Base-by-base conservation (phyloP, 2,329 filamentous ascomycete species). In the Calonectria pauciramosa region DNA sequence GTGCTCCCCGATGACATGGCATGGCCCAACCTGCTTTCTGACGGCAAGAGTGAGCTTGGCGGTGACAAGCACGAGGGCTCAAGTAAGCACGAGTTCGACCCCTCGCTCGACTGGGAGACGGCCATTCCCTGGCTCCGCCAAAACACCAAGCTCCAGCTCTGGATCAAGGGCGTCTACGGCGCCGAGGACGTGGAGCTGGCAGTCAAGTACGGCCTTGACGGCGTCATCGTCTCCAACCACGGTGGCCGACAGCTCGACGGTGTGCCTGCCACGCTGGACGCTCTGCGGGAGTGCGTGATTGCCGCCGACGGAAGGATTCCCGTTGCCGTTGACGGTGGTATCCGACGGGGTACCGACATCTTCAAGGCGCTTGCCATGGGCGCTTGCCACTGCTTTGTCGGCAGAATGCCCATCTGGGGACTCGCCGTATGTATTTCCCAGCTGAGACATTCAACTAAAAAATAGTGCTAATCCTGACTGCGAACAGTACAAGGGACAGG, bases 101-200 rank as follows among this genome's bases (percentile, higher is more conserved):
- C 78, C 14, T 77, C 23, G 88, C 90, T 13, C 88, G 92, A 85
- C 87, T 95, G 93, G 93, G 88, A 90, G 66, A 73, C 68, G 4
- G 93, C 93, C 81, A 87, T 94, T 4, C 86, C 88, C 11, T 95
- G 93, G 92, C 82, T 94, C 32, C 90, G 92, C 1, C 36, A 73
- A 9, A 67, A 80, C 86, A 2, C 9, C 38, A 86, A 89, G 87
- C 73, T 88, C 91, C 82, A 83, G 14, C 77, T 84, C n/a, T 82
- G 84, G 72, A 79, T 82, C 51, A 84, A 84, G 75, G 83, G 83
- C 20, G 82, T 84, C 20, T 80, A 81, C 68, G 81, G 78, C 13
- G 83, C 82, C 16, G 83, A 83, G 54, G 82, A 85, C 69, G 83
- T 82, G 11, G 66, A 78, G 10, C 60, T 79, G 18, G 82, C 82